Evolutionary conservation across 495 filamentous ascomycete species (phyloP).

Genomic region (Aspergillus ostianus): DNA sequence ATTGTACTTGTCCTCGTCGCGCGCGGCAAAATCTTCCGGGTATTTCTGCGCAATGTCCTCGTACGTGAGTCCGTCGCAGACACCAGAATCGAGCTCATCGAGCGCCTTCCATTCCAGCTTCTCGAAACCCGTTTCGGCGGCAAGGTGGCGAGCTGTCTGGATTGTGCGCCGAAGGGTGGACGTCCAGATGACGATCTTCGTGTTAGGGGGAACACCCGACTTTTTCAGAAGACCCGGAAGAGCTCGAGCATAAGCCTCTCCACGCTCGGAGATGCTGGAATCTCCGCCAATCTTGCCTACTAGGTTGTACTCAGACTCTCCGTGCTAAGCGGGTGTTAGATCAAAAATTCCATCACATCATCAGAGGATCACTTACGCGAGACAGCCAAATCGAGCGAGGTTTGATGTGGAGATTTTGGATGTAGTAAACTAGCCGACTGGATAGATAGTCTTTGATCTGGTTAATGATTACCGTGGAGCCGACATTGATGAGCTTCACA

Average conservation of each 20-base stretch:
- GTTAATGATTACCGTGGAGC: constrained; percentile 93
- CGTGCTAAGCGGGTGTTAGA: constrained; percentile 59
- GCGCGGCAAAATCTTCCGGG: constrained; percentile 89
- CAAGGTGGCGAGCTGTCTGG: constrained; percentile 79
- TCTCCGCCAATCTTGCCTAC: constrained; percentile 88
- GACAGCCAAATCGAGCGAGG: constrained; percentile 98
- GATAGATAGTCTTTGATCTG: constrained; percentile 95
- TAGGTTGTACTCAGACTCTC: constrained; percentile 90
- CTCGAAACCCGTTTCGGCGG: constrained; percentile 64
- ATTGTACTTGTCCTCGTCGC: constrained; percentile 98
- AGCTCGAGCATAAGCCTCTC: constrained; percentile 78
- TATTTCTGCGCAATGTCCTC: constrained; percentile 86
- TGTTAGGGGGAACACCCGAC: constrained; percentile 72
- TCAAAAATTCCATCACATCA: background rate
- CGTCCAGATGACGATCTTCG: constrained; percentile 92
- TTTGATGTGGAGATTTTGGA: constrained; percentile 97
- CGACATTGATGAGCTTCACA: constrained; percentile 95
- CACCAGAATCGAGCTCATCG: constrained; percentile 93
- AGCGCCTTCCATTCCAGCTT: constrained; percentile 98
- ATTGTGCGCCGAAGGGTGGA: constrained; percentile 92
- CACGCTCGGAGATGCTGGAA: constrained; percentile 79
- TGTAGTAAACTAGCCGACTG: constrained; percentile 92
- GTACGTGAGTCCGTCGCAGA: constrained; percentile 95
- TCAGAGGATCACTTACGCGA: constrained; percentile 57
- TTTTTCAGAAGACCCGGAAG: constrained; percentile 77